These are phyloP conservation scores for Mycosphaerella arachidis DNA, from an alignment of 2,329 filamentous ascomycete species.

Conservation along the genomic window DNA sequence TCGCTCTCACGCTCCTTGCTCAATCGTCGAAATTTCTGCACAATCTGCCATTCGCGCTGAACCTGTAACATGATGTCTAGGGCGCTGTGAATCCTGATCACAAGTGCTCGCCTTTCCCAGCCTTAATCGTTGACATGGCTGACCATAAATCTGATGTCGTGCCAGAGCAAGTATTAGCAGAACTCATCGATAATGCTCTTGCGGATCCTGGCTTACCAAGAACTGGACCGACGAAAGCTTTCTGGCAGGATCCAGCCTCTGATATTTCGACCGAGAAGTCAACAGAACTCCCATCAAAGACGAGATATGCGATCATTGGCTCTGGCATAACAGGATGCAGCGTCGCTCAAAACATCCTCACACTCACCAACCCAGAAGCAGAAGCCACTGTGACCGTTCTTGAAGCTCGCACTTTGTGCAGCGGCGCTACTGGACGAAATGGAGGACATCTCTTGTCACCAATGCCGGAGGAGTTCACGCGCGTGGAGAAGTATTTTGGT, in stretches of 20 bases:
- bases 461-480: conserved; percentile 14
- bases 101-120: background rate
- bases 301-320: conserved; percentile 20
- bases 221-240: conserved; percentile 15
- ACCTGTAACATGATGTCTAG: no score
- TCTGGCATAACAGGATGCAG: conserved; percentile 19
- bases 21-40: no score
- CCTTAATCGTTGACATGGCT: background rate
- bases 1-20: no score
- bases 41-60: no score
- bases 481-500: conserved; percentile 12
- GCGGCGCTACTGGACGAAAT: conserved; percentile 20
- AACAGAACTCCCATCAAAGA: conserved; percentile 4
- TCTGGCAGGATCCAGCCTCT: conserved; percentile 15
- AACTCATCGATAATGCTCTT: conserved; percentile 11
- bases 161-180: conserved; percentile 5
- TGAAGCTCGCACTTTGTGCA: conserved; percentile 15
- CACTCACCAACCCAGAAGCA: conserved; percentile 5
- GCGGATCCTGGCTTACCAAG: conserved; percentile 16
- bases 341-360: conserved; percentile 16
- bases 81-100: background rate
- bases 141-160: background rate
- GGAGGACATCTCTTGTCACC: conserved; percentile 17
- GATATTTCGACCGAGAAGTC: conserved; percentile 9
- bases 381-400: conserved; percentile 10